Evolutionary conservation across 371 early-diverging fungal species (phyloP), one percentile per base, ranked within the genome.

Genomic region (Encephalitozoon cuniculi): DNA sequence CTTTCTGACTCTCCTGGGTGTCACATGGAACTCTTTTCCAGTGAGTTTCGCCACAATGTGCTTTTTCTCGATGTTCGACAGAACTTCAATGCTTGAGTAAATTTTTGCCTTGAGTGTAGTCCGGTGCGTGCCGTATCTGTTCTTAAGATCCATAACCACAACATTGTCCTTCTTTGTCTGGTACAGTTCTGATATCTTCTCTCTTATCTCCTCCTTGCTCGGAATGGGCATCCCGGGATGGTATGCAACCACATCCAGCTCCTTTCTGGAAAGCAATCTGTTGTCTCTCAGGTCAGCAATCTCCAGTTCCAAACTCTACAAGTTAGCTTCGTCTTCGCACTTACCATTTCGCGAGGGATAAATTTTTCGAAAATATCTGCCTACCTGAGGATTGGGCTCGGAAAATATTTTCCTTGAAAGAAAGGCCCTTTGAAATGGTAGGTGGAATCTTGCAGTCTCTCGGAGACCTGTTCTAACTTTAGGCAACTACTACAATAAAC

Each of bases 1-100:
- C 73, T 83, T 83, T 64, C 79, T 81, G 15, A 76, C 30, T 44
- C 74, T 81, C 66, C 83, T 79, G 7, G 78, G 71, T 6, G 68
- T 68, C 12, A 55, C 54, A 9, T 69, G 53, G 32, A 44, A 39
- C 49, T 77, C 78, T 49, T 81, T 78, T 37, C 78, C 79, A 15
- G 75, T 79, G 4, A 77, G 66, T 40, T 77, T 76, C n/a, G 68
- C 67, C 0, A 81, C 63, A 34, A 83, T 66, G 68, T 65, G 79
- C 23, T 71, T 54, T 67, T 74, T 72, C 72, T 79, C 83, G 66
- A 79, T 71, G 18, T 28, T 71, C 44, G 71, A 74, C 15, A 83
- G 54, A 26, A 40, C 51, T 11, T 73, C 77, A 32, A 53, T 55
- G 53, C 65, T 68, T 54, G 52, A 59, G 70, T 83, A 83, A 39